Evolutionary conservation across 176 grass and related monocot species (phyloP).

Genomic region (Eleusine coracana): DNA sequence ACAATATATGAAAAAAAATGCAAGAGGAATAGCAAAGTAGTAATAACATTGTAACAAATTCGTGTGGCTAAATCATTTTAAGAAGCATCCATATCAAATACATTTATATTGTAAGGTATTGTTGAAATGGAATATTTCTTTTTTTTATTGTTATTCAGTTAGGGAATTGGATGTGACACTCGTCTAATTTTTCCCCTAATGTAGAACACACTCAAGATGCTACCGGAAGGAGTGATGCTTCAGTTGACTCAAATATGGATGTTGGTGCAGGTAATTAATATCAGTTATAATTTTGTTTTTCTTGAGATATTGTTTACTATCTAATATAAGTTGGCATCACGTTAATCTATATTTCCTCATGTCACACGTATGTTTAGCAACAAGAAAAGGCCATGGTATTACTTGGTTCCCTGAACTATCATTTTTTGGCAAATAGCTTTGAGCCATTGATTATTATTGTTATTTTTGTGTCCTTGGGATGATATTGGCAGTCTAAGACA

Average conservation of each 20-base stretch:
- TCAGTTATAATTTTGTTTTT: not conserved
- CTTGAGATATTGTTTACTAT: not conserved
- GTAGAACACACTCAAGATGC: not conserved
- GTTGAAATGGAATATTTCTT: not conserved
- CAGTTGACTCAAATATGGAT: not conserved
- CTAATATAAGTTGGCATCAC: not conserved
- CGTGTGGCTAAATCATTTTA: not conserved
- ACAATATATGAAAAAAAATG: not conserved
- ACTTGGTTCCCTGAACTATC: not conserved
- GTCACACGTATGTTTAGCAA: not conserved
- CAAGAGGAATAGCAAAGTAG: not conserved
- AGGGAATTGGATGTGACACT: not conserved
- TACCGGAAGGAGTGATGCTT: not conserved
- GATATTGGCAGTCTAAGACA: not conserved
- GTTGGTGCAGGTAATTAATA: not conserved
- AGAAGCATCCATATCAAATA: not conserved
- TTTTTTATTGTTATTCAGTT: not conserved
- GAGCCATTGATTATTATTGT: not conserved
- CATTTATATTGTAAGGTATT: not conserved
- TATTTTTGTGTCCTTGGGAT: not conserved
- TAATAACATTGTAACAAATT: not conserved
- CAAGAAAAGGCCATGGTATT: not conserved
- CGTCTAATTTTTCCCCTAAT: not conserved
- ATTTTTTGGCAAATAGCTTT: not conserved
- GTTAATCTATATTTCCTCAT: not conserved